A percentile compares a stretch with the other conserved stretches of the same genome.
Evolutionary conservation across 2,329 filamentous ascomycete genomes (phyloP).

Genomic region (Claviceps pazoutovae): DNA sequence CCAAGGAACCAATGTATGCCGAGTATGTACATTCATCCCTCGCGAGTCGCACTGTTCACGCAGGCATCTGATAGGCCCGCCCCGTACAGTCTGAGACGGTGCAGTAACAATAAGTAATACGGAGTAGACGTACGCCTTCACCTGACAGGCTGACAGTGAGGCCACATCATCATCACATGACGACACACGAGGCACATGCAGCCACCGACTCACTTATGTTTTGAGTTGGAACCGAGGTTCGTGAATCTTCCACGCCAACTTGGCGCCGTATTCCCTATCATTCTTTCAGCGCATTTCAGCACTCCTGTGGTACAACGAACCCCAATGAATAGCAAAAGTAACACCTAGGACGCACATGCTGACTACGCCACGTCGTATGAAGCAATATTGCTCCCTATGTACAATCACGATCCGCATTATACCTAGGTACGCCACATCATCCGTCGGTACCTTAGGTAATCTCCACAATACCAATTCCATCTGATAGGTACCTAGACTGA

Average conservation of each 20-base stretch:
- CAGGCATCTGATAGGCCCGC: background rate
- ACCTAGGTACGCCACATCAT: background rate
- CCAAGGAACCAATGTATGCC: background rate
- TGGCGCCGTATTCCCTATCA: background rate
- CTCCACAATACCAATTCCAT: too few relatives aligned
- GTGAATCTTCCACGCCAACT: background rate
- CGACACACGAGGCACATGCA: background rate
- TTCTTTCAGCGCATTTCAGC: too few relatives aligned
- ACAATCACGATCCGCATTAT: too few relatives aligned
- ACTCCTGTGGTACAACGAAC: too few relatives aligned
- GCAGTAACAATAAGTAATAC: too few relatives aligned
- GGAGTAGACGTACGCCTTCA: background rate
- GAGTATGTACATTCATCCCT: background rate
- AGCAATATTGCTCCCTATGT: too few relatives aligned
- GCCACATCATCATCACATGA: background rate
- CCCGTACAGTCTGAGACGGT: background rate
- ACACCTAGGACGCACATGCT: too few relatives aligned
- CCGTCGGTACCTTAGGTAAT: background rate
- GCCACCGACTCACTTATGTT: background rate
- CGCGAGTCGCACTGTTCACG: background rate
- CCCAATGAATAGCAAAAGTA: too few relatives aligned
- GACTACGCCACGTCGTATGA: too few relatives aligned
- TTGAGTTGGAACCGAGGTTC: background rate
- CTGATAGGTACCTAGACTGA: too few relatives aligned
- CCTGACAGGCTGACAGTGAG: background rate